Evolutionary conservation across 495 filamentous ascomycete genomes (phyloP).

Genomic region (Cryomyces minteri): DNA sequence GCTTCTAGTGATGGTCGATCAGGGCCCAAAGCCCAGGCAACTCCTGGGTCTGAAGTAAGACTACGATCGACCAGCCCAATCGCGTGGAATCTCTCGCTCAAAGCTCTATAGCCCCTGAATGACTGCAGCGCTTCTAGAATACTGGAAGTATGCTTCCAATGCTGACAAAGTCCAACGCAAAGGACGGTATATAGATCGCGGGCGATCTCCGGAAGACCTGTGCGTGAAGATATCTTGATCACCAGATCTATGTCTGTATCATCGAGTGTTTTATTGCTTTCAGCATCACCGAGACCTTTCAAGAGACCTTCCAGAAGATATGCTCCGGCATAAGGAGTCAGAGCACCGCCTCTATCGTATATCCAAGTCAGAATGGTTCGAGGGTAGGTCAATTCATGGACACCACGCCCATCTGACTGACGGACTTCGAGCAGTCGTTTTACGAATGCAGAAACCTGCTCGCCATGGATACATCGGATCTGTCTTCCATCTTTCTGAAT

Average conservation of each 20-base stretch:
- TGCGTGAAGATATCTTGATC: constrained; percentile 6
- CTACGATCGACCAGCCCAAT: too few species aligned
- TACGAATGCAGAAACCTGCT: constrained; percentile 8
- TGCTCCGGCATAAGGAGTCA: constrained; percentile 7
- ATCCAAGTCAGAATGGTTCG: too few species aligned
- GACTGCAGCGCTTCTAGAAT: not conserved
- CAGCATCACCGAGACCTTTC: not conserved
- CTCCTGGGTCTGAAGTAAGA: too few species aligned
- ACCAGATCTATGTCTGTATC: constrained; percentile 7
- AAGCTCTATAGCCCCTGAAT: too few species aligned
- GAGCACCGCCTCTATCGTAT: too few species aligned
- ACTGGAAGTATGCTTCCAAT: not conserved
- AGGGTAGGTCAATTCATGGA: too few species aligned
- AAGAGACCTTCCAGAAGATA: constrained; percentile 17
- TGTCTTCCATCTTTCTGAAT: constrained; percentile 3
- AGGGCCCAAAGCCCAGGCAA: not conserved
- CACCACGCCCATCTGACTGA: too few species aligned
- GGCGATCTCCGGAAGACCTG: constrained; percentile 15
- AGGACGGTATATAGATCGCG: constrained; percentile 3
- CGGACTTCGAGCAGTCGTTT: not conserved
- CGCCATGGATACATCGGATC: constrained; percentile 14
- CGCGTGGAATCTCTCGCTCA: too few species aligned
- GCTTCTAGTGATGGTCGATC: not conserved
- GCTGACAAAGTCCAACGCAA: too few species aligned
- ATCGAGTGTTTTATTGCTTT: not conserved